phyloP scores from a whole-genome alignment of 768 basidiomycete genomes.

The Mycena pura region DNA sequence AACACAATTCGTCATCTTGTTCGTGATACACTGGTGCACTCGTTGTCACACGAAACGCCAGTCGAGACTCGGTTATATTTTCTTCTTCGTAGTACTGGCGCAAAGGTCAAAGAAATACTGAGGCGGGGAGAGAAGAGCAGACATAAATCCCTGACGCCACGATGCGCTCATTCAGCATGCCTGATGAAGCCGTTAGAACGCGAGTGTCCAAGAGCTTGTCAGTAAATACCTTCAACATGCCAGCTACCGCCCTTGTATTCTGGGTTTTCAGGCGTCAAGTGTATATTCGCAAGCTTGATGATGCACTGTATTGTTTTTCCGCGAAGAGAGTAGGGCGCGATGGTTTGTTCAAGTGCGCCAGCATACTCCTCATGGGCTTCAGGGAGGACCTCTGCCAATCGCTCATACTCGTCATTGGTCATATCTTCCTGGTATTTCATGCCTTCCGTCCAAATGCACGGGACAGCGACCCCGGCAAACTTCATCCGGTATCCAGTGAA shows the following conservation, averaged over 20 bases:
- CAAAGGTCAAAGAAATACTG: conserved; percentile 23
- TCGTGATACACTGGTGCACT: conserved; percentile 20
- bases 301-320: conserved; percentile 39
- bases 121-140: conserved; percentile 15
- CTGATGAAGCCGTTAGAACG: neutral
- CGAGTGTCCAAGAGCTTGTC: neutral
- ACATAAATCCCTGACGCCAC: conserved; percentile 31
- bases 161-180: conserved; percentile 29
- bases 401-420: neutral
- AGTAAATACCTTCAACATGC: conserved; percentile 37
- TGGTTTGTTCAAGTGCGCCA: conserved; percentile 10
- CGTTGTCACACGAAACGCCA: conserved; percentile 39
- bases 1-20: conserved; percentile 26
- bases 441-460: conserved; percentile 16
- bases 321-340: conserved; percentile 18
- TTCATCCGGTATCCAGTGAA: neutral
- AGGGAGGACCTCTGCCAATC: conserved; percentile 8
- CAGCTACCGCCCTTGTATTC: conserved; percentile 39
- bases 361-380: conserved; percentile 14
- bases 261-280: conserved; percentile 36
- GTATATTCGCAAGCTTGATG: conserved; percentile 44
- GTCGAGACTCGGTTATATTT: conserved; percentile 39
- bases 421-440: neutral
- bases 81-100: conserved; percentile 35
- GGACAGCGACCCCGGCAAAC: neutral